Evolutionary conservation across 202 grass and related monocot species (phyloP).

Genomic region (Zizania palustris): DNA sequence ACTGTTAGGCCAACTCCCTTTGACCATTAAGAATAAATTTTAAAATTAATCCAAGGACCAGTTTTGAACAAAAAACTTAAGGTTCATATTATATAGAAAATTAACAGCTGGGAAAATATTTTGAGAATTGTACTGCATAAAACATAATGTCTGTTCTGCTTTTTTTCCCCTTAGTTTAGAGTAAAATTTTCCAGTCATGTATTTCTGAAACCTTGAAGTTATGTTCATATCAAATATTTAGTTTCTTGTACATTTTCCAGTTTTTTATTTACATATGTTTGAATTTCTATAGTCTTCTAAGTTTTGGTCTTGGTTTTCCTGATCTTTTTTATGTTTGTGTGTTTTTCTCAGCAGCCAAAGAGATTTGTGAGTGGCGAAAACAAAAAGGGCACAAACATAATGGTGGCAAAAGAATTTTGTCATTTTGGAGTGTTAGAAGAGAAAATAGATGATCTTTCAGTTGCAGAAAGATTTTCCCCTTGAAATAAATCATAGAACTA

Average conservation of each 20-base stretch:
- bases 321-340: background rate
- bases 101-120: background rate
- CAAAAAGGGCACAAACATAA: background rate
- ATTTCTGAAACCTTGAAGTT: background rate
- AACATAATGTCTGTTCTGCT: too few species aligned
- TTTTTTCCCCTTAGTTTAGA: too few species aligned
- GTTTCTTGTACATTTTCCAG: background rate
- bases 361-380: background rate
- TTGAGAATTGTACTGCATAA: background rate
- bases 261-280: background rate
- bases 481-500: slow-evolving; percentile 24
- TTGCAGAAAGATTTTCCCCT: background rate
- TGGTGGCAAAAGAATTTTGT: background rate
- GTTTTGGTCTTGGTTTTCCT: background rate
- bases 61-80: background rate
- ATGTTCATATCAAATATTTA: background rate
- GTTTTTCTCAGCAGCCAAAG: background rate
- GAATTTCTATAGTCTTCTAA: background rate
- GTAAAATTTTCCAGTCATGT: too few species aligned
- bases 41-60: background rate
- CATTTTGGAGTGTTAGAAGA: background rate
- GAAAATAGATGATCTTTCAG: background rate
- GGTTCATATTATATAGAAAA: background rate
- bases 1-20: background rate
- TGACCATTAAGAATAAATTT: background rate